phyloP scores from a whole-genome alignment of 176 grass and related monocot species.

The Phyllostachys edulis region DNA sequence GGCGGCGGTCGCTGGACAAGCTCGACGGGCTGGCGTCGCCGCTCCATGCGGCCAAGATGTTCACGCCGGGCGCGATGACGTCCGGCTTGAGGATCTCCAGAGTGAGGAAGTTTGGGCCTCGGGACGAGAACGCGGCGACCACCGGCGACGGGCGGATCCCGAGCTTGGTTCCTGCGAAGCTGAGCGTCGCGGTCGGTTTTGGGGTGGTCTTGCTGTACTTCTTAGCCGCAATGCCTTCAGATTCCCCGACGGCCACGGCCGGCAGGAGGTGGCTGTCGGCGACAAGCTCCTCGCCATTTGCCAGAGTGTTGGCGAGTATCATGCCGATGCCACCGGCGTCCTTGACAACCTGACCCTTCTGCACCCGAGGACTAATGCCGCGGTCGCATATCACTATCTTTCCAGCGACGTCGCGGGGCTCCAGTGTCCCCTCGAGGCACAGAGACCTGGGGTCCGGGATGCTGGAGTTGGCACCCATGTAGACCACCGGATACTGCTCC shows the following conservation, averaged over 20 bases:
- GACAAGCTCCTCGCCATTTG: conserved; percentile 91
- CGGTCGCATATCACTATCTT: conserved; percentile 96
- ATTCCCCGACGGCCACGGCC: conserved; percentile 68
- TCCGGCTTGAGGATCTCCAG: conserved; percentile 95
- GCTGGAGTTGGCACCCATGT: conserved; percentile 69
- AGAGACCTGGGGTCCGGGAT: conserved; percentile 69
- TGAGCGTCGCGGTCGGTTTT: conserved; percentile 68
- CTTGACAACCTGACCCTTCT: conserved; percentile 95
- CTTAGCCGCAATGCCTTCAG: conserved; percentile 57
- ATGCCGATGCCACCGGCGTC: conserved; percentile 79
- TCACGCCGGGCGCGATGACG: conserved; percentile 76
- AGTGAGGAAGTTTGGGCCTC: conserved; percentile 82
- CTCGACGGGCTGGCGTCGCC: conserved; percentile 84
- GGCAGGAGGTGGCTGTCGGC: conserved; percentile 96
- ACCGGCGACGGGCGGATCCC: conserved; percentile 91
- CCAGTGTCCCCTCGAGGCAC: conserved; percentile 80
- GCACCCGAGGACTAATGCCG: conserved; percentile 86
- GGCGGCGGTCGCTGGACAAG: conserved; percentile 61
- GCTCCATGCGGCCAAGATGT: conserved; percentile 95
- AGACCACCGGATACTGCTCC: conserved; percentile 66
- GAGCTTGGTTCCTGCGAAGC: conserved; percentile 79
- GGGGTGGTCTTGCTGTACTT: conserved; percentile 46
- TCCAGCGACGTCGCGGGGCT: conserved; percentile 52
- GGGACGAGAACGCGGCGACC: conserved; percentile 89
- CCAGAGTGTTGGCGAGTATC: conserved; percentile 73